A percentile compares a stretch with the other conserved stretches of the same genome.
phyloP scores from a whole-genome alignment of 2,329 filamentous ascomycete species.

The Geoglossum cookeanum region DNA sequence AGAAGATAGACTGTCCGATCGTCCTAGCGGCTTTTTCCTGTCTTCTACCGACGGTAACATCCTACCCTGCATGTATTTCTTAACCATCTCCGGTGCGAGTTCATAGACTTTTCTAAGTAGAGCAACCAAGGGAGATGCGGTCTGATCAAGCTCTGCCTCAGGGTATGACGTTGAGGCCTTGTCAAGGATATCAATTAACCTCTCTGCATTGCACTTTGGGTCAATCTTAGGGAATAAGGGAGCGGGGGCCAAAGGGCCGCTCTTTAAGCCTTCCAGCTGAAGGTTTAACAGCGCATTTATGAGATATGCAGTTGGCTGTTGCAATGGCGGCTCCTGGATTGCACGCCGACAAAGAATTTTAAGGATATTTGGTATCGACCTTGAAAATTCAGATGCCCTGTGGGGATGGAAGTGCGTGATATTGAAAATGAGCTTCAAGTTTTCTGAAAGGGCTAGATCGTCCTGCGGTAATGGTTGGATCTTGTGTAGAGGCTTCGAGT shows the following conservation, averaged over 20 bases:
- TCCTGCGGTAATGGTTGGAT: slow-evolving; percentile 38
- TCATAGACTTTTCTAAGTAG: slow-evolving; percentile 54
- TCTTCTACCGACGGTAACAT: slow-evolving; percentile 65
- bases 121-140: slow-evolving; percentile 54
- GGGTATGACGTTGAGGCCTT: slow-evolving; percentile 42
- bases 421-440: slow-evolving; percentile 77
- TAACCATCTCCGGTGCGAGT: slow-evolving; percentile 42
- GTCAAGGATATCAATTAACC: slow-evolving; percentile 52
- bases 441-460: slow-evolving; percentile 65
- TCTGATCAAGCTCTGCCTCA: slow-evolving; percentile 51
- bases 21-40: slow-evolving; percentile 57
- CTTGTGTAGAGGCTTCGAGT: slow-evolving; percentile 22
- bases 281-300: slow-evolving; percentile 71
- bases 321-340: slow-evolving; percentile 45
- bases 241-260: slow-evolving; percentile 24
- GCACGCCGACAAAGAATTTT: slow-evolving; percentile 46
- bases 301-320: slow-evolving; percentile 49
- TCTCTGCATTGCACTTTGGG: slow-evolving; percentile 38
- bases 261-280: slow-evolving; percentile 39
- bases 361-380: slow-evolving; percentile 49
- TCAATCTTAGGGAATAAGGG: slow-evolving; percentile 47
- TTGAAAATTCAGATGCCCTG: slow-evolving; percentile 40
- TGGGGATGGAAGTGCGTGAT: slow-evolving; percentile 56
- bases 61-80: slow-evolving; percentile 40
- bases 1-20: slow-evolving; percentile 53